Evolutionary conservation across 257 asterid species (phyloP), one percentile per base, ranked within the genome.

Genomic region (Anisodus tanguticus): DNA sequence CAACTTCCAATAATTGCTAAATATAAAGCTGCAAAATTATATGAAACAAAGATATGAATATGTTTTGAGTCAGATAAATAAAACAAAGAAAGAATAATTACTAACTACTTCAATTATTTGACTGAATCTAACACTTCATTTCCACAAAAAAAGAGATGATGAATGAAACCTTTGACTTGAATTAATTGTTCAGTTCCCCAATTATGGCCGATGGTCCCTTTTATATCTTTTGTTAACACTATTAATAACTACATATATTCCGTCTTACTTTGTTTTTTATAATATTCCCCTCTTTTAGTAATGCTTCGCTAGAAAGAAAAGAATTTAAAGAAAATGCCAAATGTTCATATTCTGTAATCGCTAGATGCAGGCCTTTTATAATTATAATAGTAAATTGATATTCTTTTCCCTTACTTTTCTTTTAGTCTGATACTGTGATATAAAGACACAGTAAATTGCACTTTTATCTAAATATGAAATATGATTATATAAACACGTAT

Each of bases 251-350:
- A 70, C 1, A 7, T 59, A 17, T 59, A 59, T 59, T 16, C 9
- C 17, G 4, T 68, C 53, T 68, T 39, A 16, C 55, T 17, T 69
- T 8, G 2, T 68, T 6, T 31, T 31, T 31, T 31, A 31, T 31
- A 31, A 31, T 31, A 31, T 31, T 1, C 35, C 35, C 35, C 35
- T 31, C 35, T 1, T 31, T 31, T 31, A 31, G 35, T 31, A 31
- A 71, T 71, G 17, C 79, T 71, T 71, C 79, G 10, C 6, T 71
- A 17, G 57, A 71, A 45, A 45, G 79, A 71, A 71, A 71, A 71
- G 79, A 71, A 71, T 71, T 71, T 71, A 11, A 70, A 41, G 15
- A 41, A 22, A 22, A 4, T 4, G 79, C 35, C 79, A 71, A 71
- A 43, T 71, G 79, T 71, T 43, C 7, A 71, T n/a, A n/a, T 43